Evolutionary conservation across 306 rosid genomes (phyloP), one percentile per base, ranked within the genome.

Genomic region (Malus domestica): DNA sequence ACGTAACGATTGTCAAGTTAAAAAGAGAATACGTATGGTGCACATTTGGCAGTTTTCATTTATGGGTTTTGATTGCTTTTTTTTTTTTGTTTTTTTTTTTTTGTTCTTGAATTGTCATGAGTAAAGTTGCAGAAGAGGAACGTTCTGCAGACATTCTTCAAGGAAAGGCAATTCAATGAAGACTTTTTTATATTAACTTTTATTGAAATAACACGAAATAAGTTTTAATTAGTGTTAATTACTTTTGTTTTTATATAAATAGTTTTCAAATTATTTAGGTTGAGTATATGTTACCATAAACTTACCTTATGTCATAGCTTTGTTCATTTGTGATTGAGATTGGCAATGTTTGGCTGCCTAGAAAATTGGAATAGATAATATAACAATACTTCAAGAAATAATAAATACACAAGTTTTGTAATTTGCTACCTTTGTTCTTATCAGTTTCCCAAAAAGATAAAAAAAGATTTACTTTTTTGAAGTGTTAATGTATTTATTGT

Each of bases 131-230:
- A 1, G 91, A 91, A 8, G 90, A 88, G 76, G 97, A 95, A 95
- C 61, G 92, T 86, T 79, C 71, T 95, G 77, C 89, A 84, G 85
- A 82, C 77, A 2, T 95, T 90, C 87, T 82, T 91, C 6, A 78
- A 87, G 84, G 97, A 94, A 72, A 89, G 98, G 79, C 86, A 90
- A 75, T 72, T 82, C 65, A 90, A 78, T 20, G 91, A 94, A 10
- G 98, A 94, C 85, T 38, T 38, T 35, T 85, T 94, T 78, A 76
- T 94, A 65, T 87, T 97, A 55, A 90, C 44, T 40, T 40, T 44
- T 44, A 44, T 44, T 12, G 14, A 44, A 12, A 10, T 44, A 44
- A 44, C 49, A 44, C 4, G 14, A 12, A 44, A 44, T 44, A 83
- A 83, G 83, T 86, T 87, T 81, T 89, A 68, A 45, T 74, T 76